Percentiles rank a stretch among this genome's conserved stretches.
These are phyloP conservation scores for Diaporthe sp. DNA, from an alignment of 2,329 filamentous ascomycete genomes.

Conservation along the genomic window DNA sequence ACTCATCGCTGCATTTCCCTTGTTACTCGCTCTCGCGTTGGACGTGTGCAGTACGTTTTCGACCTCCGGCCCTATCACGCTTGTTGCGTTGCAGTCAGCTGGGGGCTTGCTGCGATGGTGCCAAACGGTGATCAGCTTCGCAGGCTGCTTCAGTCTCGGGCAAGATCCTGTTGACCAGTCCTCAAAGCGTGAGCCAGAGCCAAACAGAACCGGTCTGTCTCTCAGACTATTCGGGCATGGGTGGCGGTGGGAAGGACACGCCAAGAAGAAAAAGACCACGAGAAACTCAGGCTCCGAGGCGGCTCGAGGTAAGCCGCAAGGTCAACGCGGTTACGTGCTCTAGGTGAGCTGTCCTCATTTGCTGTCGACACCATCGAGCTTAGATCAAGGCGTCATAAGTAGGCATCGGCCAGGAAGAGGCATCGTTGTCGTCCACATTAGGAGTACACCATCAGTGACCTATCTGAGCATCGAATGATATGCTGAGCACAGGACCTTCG, in stretches of 20 bases:
- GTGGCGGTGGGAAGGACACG: neutral
- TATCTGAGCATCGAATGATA: slow-evolving; percentile 27
- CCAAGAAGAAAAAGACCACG: neutral
- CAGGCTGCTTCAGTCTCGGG: neutral
- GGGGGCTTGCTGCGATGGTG: neutral
- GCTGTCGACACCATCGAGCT: neutral
- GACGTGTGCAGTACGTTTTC: neutral
- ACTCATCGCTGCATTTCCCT: slow-evolving; percentile 18
- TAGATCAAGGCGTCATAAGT: slow-evolving; percentile 9
- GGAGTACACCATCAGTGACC: neutral
- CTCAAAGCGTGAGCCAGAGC: neutral
- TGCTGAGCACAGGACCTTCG: slow-evolving; percentile 4
- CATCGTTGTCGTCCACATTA: slow-evolving; percentile 17
- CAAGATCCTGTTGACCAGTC: neutral
- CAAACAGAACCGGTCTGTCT: neutral
- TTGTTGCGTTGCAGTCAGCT: slow-evolving; percentile 8
- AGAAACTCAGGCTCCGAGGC: neutral
- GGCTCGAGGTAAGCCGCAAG: neutral
- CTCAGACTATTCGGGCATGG: neutral
- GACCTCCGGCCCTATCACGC: slow-evolving; percentile 2
- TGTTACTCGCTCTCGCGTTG: neutral
- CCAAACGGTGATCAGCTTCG: neutral
- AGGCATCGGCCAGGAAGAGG: neutral
- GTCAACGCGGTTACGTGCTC: neutral
- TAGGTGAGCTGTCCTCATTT: neutral